Evolutionary conservation across 169 alveolate species (phyloP).

Genomic region (Blepharisma undulans): DNA sequence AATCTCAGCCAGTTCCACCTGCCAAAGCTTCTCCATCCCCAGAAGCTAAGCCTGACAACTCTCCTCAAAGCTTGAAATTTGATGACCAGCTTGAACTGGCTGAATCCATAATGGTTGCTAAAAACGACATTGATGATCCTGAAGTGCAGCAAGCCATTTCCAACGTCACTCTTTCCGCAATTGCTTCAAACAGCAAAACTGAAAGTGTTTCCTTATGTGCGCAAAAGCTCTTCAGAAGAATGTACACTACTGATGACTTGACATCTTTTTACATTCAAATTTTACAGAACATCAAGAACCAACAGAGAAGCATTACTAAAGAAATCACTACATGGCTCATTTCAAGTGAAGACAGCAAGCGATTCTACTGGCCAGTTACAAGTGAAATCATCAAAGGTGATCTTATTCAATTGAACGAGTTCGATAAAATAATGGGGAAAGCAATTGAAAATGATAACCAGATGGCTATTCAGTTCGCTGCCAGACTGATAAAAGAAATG

Average conservation of each 20-base stretch:
- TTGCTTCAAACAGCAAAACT: neutral
- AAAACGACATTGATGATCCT: conserved; percentile 27
- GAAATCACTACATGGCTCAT: conserved; percentile 36
- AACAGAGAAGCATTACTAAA: neutral
- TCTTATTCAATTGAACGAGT: neutral
- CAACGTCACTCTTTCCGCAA: neutral
- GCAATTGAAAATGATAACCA: conserved; percentile 17
- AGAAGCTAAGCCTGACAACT: neutral
- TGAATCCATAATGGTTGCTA: neutral
- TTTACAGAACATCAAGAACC: neutral
- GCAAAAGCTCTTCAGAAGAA: neutral
- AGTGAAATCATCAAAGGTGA: conserved; percentile 4
- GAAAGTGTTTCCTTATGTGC: neutral
- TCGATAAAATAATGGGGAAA: conserved; percentile 14
- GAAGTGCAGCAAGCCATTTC: conserved; percentile 37
- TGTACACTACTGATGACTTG: conserved; percentile 13
- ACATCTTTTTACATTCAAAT: conserved; percentile 9
- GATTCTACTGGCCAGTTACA: conserved; percentile 21
- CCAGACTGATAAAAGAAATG: neutral
- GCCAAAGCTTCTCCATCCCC: neutral
- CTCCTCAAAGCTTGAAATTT: neutral
- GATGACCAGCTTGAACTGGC: conserved; percentile 20
- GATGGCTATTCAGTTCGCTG: conserved; percentile 18
- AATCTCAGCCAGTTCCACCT: neutral
- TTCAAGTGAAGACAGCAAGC: conserved; percentile 3